phyloP scores from a whole-genome alignment of 495 filamentous ascomycete genomes.

The Recurvomyces mirabilis region DNA sequence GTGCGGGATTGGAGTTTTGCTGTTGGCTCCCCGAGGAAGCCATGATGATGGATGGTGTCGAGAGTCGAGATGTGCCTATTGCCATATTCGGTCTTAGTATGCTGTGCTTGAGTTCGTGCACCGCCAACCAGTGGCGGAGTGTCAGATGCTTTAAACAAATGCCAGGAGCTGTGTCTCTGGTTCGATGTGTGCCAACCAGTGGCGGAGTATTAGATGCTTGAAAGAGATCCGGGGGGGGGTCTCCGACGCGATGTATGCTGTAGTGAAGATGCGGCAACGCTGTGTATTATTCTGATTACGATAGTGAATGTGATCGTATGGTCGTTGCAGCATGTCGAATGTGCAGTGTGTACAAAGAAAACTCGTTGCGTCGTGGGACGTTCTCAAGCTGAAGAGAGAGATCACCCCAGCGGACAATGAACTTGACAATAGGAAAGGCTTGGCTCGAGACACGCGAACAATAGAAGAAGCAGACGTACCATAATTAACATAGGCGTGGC shows the following conservation, averaged over 20 bases:
- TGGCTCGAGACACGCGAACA: not conserved
- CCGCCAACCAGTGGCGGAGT: constrained; percentile 6
- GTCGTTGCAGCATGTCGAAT: not conserved
- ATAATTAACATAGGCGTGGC: constrained; percentile 15
- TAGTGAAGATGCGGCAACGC: not conserved
- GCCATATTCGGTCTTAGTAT: constrained; percentile 3
- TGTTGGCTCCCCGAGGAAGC: constrained; percentile 36
- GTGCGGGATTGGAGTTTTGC: constrained; percentile 34
- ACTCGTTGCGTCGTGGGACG: constrained; percentile 15
- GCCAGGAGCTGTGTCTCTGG: not conserved
- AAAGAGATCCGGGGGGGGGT: not conserved
- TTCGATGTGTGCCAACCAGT: constrained; percentile 5
- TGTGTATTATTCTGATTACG: constrained; percentile 1
- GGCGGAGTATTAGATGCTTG: constrained; percentile 1
- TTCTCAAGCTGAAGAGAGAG: not conserved
- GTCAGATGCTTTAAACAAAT: not conserved
- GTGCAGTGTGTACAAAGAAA: constrained; percentile 6
- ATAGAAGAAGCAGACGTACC: constrained; percentile 11
- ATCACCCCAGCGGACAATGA: constrained; percentile 16
- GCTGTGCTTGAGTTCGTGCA: not conserved
- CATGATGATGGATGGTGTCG: constrained; percentile 24
- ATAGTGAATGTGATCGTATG: constrained; percentile 13
- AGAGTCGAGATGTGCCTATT: constrained; percentile 23
- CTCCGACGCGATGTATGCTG: constrained; percentile 5
- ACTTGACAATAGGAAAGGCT: constrained; percentile 15